Evolutionary conservation across 208 protist genomes (phyloP).

Genomic region (Trypanosoma boissoni): DNA sequence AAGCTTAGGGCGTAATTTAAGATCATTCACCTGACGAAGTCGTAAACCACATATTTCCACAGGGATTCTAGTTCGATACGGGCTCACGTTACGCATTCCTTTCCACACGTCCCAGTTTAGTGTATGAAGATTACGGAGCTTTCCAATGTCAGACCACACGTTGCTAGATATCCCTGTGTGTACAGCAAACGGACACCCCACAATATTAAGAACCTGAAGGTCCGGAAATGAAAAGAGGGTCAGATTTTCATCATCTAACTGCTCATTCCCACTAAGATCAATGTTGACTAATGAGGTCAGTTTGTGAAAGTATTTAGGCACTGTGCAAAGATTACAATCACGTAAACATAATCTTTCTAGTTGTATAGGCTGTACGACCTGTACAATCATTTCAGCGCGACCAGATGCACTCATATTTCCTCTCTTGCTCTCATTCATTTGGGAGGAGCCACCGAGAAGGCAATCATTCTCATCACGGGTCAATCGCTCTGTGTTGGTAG

Average conservation of each 20-base stretch:
- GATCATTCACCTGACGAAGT: conserved; percentile 61
- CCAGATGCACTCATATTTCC: conserved; percentile 70
- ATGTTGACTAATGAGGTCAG: conserved; percentile 72
- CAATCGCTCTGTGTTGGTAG: not conserved
- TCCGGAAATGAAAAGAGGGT: conserved; percentile 80
- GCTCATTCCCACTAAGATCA: conserved; percentile 81
- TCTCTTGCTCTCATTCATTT: conserved; percentile 35
- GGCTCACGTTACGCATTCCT: conserved; percentile 70
- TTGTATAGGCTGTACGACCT: conserved; percentile 60
- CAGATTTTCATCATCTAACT: conserved; percentile 83
- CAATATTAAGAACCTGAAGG: conserved; percentile 74
- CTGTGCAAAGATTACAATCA: conserved; percentile 59
- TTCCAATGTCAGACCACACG: conserved; percentile 88
- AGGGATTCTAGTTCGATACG: conserved; percentile 82
- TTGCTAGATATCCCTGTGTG: conserved; percentile 52
- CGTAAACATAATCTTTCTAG: conserved; percentile 70
- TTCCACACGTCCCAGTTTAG: conserved; percentile 84
- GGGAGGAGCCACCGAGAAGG: conserved; percentile 27
- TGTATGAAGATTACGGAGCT: conserved; percentile 60
- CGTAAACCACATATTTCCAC: conserved; percentile 77
- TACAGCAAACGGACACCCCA: conserved; percentile 81
- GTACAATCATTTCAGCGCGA: conserved; percentile 58
- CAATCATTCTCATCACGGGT: conserved; percentile 33
- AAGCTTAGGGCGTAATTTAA: conserved; percentile 56
- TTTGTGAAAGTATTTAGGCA: conserved; percentile 90